Evolutionary conservation across 1,139 yeast species (phyloP).

Genomic region (Kodamaea suecica): DNA sequence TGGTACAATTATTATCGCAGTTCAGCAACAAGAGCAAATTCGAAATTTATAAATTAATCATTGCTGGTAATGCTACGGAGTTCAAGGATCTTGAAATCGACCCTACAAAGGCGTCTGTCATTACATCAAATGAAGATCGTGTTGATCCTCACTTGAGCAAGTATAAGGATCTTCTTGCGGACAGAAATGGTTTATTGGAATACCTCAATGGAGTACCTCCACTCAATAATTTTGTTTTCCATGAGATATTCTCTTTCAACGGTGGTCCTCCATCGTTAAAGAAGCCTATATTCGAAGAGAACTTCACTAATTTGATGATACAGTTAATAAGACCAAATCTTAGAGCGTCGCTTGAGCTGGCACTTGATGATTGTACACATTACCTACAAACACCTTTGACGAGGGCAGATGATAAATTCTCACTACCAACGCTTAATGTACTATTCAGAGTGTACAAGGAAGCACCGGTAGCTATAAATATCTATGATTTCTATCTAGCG

Average conservation of each 20-base stretch:
- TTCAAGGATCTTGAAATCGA: constrained; percentile 1
- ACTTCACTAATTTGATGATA: constrained; percentile 38
- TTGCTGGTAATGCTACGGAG: constrained; percentile 10
- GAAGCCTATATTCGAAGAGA: constrained; percentile 31
- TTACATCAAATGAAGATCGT: not conserved
- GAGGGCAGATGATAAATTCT: constrained; percentile 7
- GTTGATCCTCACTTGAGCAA: constrained; percentile 2
- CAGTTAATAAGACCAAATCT: constrained; percentile 38
- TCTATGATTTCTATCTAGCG: constrained; percentile 73
- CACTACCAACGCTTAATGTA: constrained; percentile 54
- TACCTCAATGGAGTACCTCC: not conserved
- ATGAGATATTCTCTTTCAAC: constrained; percentile 38
- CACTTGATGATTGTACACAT: constrained; percentile 28
- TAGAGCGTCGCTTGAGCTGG: constrained; percentile 31
- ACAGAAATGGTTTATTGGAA: not conserved
- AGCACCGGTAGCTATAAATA: constrained; percentile 70
- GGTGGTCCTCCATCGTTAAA: constrained; percentile 24
- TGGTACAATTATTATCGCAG: constrained; percentile 14
- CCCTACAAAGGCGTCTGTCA: not conserved
- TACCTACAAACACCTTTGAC: constrained; percentile 29
- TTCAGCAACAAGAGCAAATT: constrained; percentile 24
- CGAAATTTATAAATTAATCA: constrained; percentile 31
- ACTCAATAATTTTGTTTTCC: constrained; percentile 27
- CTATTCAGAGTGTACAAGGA: constrained; percentile 74
- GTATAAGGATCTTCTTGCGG: not conserved